Conservation (phyloP, 805 yeast genomes). For the Wickerhamomyces chaumierensis region DNA sequence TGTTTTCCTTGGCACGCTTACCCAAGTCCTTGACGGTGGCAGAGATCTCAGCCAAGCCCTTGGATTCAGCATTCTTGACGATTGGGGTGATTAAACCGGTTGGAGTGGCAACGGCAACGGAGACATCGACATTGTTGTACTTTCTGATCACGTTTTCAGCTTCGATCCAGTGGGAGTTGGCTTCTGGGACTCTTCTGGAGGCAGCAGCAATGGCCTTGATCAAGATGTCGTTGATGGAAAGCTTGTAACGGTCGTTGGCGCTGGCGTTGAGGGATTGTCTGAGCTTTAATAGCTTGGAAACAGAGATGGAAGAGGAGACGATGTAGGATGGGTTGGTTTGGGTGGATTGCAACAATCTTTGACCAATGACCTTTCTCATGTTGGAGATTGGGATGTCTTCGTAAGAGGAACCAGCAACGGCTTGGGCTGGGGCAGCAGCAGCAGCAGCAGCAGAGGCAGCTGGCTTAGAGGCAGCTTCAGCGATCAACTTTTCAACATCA, state of each 20-base stretch:
- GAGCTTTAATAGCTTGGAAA: constrained; percentile 80
- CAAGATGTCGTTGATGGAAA: constrained; percentile 89
- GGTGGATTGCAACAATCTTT: constrained; percentile 79
- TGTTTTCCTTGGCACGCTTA: constrained; percentile 90
- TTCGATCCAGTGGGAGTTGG: constrained; percentile 89
- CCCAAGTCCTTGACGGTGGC: constrained; percentile 83
- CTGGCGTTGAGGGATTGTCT: constrained; percentile 81
- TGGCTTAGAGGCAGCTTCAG: constrained; percentile 28
- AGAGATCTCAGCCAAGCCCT: constrained; percentile 80
- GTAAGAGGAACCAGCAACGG: constrained; percentile 47
- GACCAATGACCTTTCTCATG: constrained; percentile 92
- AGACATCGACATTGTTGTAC: constrained; percentile 84
- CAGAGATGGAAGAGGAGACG: constrained; percentile 79
- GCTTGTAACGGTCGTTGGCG: constrained; percentile 77
- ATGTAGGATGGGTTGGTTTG: constrained; percentile 85
- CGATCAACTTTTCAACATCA: constrained; percentile 71
- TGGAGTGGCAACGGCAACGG: constrained; percentile 98
- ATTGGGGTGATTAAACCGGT: constrained; percentile 96
- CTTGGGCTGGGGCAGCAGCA: constrained; percentile 31
- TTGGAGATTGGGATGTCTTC: constrained; percentile 77
- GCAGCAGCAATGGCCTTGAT: constrained; percentile 94
- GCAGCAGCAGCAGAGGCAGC: constrained; percentile 26
- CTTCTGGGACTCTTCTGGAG: constrained; percentile 81
- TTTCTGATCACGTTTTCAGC: constrained; percentile 84
- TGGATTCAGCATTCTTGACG: constrained; percentile 75